Evolutionary conservation across 129 eudicot genomes (phyloP).

Genomic region (Helianthus tuberosus): DNA sequence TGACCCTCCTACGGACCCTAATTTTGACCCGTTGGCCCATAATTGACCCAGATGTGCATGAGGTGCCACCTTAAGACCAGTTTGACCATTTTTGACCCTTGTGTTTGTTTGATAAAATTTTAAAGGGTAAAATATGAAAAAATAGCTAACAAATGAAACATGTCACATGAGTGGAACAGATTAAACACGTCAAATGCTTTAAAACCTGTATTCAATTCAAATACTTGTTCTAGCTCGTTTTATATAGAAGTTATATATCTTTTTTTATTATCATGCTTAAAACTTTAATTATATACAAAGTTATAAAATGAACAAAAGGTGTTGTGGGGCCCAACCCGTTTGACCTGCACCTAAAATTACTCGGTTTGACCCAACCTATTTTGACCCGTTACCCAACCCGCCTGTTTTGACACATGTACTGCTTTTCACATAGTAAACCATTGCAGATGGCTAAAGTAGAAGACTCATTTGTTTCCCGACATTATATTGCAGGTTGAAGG

Average conservation of each 20-base stretch:
- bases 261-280: background rate
- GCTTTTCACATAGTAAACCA: background rate
- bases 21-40: no score
- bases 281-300: background rate
- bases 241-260: background rate
- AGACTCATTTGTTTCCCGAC: constrained; percentile 1
- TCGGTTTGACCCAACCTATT: background rate
- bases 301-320: background rate
- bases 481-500: constrained; percentile 61
- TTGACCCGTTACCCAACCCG: no score
- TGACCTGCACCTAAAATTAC: background rate
- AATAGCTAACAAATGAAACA: background rate
- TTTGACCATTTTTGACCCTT: background rate
- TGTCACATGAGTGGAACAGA: background rate
- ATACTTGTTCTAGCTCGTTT: background rate
- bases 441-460: background rate
- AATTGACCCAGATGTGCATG: no score
- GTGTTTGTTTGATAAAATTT: background rate
- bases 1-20: no score
- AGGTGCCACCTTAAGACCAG: no score
- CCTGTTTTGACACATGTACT: background rate
- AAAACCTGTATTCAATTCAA: background rate
- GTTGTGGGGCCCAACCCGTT: background rate
- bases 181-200: background rate
- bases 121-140: background rate